Conservation (phyloP, 192 early-diverging fungal species). For the Pecoramyces ruminantium region DNA sequence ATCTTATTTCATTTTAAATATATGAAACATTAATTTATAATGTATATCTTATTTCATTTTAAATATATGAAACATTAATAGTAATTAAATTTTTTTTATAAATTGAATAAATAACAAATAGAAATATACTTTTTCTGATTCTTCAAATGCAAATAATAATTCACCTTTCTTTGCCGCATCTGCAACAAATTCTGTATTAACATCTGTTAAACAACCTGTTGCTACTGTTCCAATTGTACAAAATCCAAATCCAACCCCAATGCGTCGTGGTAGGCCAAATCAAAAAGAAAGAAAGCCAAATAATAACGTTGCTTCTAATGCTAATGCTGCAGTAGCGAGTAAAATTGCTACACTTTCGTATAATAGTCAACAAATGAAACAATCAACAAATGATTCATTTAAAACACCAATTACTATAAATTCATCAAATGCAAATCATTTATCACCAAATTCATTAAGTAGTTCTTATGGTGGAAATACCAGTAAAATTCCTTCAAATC, state of each 20-base stretch:
- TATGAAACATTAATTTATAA: no score
- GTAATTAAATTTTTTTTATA: no score
- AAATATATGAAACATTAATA: no score
- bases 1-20: no score
- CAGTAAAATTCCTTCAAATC: not conserved
- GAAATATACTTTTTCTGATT: not conserved
- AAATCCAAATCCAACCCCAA: conserved; percentile 44
- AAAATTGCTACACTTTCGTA: not conserved
- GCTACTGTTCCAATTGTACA: conserved; percentile 10
- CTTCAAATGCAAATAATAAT: conserved; percentile 1
- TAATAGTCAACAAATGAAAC: not conserved
- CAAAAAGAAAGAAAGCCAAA: conserved; percentile 9
- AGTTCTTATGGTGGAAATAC: not conserved
- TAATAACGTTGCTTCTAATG: not conserved
- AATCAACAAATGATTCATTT: not conserved
- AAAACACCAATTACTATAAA: not conserved
- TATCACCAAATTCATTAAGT: not conserved
- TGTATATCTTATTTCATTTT: no score
- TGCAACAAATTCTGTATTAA: conserved; percentile 9
- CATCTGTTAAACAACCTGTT: conserved; percentile 7
- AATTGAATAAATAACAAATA: not conserved
- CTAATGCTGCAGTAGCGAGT: not conserved
- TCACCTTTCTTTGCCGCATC: conserved; percentile 5
- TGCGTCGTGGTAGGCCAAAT: conserved; percentile 81
- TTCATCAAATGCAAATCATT: not conserved